Conservation (phyloP, 2,329 filamentous ascomycete species). For the Arthrobotrys entomopaga region DNA sequence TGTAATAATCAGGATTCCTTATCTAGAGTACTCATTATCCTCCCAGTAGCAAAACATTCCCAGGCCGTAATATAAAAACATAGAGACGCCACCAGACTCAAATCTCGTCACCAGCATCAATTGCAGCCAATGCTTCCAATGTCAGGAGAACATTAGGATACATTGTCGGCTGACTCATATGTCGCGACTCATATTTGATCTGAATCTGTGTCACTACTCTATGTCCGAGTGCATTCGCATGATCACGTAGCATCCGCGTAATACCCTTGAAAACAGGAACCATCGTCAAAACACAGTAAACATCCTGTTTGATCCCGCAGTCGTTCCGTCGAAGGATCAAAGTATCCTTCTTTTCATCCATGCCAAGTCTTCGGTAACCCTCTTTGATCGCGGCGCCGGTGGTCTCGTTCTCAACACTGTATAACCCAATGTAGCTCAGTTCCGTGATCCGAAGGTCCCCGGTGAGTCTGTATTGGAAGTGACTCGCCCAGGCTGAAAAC, state of each 20-base stretch:
- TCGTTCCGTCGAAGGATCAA: constrained; percentile 1
- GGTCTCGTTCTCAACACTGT: constrained; percentile 10
- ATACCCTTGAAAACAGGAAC: constrained; percentile 12
- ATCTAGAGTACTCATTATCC: no score
- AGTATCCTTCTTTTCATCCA: not conserved
- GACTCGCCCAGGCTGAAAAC: constrained; percentile 4
- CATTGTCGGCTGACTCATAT: not conserved
- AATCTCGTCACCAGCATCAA: constrained; percentile 8
- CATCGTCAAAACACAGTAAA: constrained; percentile 14
- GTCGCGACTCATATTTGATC: constrained; percentile 6
- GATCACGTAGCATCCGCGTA: constrained; percentile 2
- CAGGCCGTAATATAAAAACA: not conserved
- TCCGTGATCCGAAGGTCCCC: not conserved
- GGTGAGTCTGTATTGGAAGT: not conserved
- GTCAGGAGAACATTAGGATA: constrained; percentile 15
- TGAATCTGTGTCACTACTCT: not conserved
- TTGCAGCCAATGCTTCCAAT: not conserved
- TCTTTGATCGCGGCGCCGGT: constrained; percentile 2
- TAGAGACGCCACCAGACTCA: not conserved
- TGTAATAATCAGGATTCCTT: no score
- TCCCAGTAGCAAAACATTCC: no score
- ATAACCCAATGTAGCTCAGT: constrained; percentile 14
- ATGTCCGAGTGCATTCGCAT: not conserved
- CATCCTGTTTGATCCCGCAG: not conserved
- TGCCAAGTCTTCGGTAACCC: not conserved